Evolutionary conservation across 805 yeast genomes (phyloP).

Genomic region (Hanseniaspora thailandica): DNA sequence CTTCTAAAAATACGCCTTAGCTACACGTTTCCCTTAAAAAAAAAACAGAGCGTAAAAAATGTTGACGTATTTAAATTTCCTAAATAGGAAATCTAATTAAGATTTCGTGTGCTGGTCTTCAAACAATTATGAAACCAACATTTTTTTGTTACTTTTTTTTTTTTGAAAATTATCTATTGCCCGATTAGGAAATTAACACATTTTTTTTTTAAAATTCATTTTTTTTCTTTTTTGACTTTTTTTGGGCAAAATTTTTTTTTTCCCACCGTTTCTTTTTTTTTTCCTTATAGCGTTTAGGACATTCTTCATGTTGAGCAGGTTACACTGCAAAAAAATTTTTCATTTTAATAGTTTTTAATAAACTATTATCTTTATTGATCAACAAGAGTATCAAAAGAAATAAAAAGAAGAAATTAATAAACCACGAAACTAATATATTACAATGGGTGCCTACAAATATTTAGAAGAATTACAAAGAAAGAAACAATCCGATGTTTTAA

Average conservation of each 20-base stretch:
- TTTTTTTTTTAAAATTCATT: background rate
- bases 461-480: slow-evolving; percentile 98
- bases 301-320: no score
- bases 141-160: background rate
- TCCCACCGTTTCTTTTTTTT: no score
- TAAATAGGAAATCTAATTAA: background rate
- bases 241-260: no score
- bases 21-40: background rate
- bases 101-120: background rate
- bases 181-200: background rate
- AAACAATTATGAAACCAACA: background rate
- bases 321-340: no score
- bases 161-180: background rate
- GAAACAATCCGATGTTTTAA: slow-evolving; percentile 99
- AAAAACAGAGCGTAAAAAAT: background rate
- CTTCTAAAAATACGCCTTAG: slow-evolving; percentile 4
- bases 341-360: no score
- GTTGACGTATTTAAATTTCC: background rate
- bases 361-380: no score
- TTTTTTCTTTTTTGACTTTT: no score
- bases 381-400: no score
- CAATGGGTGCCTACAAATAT: slow-evolving; percentile 99
- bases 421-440: slow-evolving; percentile 19
- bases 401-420: no score
- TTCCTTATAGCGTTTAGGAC: no score